Evolutionary conservation across 495 filamentous ascomycete genomes (phyloP), one percentile per base, ranked within the genome.

Genomic region (Xylaria flabelliformis): DNA sequence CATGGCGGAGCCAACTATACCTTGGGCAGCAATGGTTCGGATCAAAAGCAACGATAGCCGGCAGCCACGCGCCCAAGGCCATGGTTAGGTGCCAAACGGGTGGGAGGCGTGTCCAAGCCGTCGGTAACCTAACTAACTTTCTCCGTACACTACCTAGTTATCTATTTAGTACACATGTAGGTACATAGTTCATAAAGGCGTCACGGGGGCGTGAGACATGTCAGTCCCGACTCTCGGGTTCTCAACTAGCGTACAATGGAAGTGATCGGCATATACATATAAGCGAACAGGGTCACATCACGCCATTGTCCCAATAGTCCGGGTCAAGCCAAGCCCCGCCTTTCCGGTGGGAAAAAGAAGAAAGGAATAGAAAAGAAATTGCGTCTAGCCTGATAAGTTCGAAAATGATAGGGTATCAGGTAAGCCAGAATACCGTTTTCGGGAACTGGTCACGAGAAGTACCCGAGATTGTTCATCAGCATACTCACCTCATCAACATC

Each of bases 241-340:
- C 26, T 17, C 53, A 13, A 56, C 53, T 56, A 56, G 53, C 29
- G 53, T 32, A 17, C 21, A 29, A 21, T 64, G 26, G 36, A 5
- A 15, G 44, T 15, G 9, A 26, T 9, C 21, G 64, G 39, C 29
- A 66, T 36, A 53, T 36, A 21, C 9, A 12, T 42, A 42, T 42
- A 53, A 41, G 46, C 64, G 26, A 53, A 26, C 64, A 53, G 42
- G 48, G 64, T 9, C 7, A 2, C 9, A 56, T 44, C 48, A 56
- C 32, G 44, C 65, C 65, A 56, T 55, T 55, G 3, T 67, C 65
- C 65, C 65, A 67, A 67, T 67, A 67, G 65, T 56, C 7, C 21
- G 65, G 65, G 65, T 67, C 21, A 36, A 50, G 19, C 46, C 64
- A 21, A 39, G 29, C 1, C 24, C 34, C 58, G 58, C 58, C 32